Percentiles rank a stretch among this genome's conserved stretches.
These are phyloP conservation scores for Hypoxylon sp. DNA, from an alignment of 2,329 filamentous ascomycete species.

Conservation along the genomic window DNA sequence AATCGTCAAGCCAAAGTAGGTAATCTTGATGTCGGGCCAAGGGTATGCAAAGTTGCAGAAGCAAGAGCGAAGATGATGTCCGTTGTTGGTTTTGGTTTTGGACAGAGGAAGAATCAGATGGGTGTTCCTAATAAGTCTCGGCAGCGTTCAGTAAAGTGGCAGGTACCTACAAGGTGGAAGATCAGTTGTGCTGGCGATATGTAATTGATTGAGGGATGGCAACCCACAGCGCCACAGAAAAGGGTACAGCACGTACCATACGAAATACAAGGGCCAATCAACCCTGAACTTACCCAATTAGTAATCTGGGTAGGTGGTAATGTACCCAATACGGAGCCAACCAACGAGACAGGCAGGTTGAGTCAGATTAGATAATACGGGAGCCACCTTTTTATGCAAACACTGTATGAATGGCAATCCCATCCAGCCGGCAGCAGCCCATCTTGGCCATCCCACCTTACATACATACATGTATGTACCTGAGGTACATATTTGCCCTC, in stretches of 20 bases:
- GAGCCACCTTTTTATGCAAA: conserved; percentile 12
- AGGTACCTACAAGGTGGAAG: conserved; percentile 42
- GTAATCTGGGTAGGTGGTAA: conserved; percentile 27
- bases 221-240: conserved; percentile 32
- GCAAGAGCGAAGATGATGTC: conserved; percentile 29
- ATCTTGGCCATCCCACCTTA: too few species aligned
- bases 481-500: conserved; percentile 4
- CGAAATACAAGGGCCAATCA: conserved; percentile 32
- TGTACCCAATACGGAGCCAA: conserved; percentile 18
- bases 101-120: conserved; percentile 35
- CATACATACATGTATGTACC: conserved; percentile 10
- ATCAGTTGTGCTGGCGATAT: conserved; percentile 48
- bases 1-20: conserved; percentile 22
- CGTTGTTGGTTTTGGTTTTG: conserved; percentile 26
- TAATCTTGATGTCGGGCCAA: conserved; percentile 26
- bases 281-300: conserved; percentile 35
- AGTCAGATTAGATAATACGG: neutral
- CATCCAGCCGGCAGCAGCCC: neutral
- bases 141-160: conserved; percentile 39
- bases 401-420: conserved; percentile 28
- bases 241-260: conserved; percentile 33
- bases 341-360: conserved; percentile 20
- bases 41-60: conserved; percentile 40
- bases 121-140: conserved; percentile 39
- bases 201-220: conserved; percentile 47